These are phyloP conservation scores for Fusarium sp. DNA, from an alignment of 2,329 filamentous ascomycete genomes.

Conservation along the genomic window DNA sequence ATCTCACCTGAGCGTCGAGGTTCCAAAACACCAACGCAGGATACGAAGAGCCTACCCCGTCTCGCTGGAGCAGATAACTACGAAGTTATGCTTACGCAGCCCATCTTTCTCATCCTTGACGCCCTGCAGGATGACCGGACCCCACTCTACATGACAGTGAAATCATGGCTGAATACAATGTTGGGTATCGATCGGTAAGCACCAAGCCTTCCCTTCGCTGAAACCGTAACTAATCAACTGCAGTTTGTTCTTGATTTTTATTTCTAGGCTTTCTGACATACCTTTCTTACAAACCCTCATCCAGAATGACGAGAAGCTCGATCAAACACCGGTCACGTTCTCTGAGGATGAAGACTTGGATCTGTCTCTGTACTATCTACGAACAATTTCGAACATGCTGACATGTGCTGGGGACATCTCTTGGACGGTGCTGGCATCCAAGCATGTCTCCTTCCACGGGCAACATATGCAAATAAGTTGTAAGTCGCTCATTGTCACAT, in stretches of 20 bases:
- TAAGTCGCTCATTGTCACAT: constrained; percentile 54
- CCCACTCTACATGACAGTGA: constrained; percentile 80
- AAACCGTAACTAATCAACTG: constrained; percentile 6
- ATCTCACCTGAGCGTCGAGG: constrained; percentile 62
- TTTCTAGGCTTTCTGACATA: constrained; percentile 68
- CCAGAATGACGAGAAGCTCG: constrained; percentile 31
- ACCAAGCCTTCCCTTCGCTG: background rate
- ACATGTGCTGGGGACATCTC: constrained; percentile 73
- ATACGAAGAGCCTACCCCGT: constrained; percentile 54
- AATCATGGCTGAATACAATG: constrained; percentile 81
- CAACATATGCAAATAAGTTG: constrained; percentile 57
- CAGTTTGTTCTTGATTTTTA: constrained; percentile 72
- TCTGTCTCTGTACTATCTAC: constrained; percentile 82
- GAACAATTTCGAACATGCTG: constrained; percentile 79
- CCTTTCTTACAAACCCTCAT: constrained; percentile 59
- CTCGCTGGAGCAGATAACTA: constrained; percentile 72
- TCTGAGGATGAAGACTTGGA: constrained; percentile 76
- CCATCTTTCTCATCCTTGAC: constrained; percentile 85
- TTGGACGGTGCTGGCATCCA: constrained; percentile 77
- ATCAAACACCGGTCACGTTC: constrained; percentile 47
- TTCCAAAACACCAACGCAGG: constrained; percentile 58
- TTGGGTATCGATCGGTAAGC: constrained; percentile 72
- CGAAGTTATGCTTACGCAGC: constrained; percentile 81
- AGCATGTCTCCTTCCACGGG: constrained; percentile 54
- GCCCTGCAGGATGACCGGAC: constrained; percentile 78